Evolutionary conservation across 441 rosid species (phyloP).

Genomic region (Eutrema salsugineum): DNA sequence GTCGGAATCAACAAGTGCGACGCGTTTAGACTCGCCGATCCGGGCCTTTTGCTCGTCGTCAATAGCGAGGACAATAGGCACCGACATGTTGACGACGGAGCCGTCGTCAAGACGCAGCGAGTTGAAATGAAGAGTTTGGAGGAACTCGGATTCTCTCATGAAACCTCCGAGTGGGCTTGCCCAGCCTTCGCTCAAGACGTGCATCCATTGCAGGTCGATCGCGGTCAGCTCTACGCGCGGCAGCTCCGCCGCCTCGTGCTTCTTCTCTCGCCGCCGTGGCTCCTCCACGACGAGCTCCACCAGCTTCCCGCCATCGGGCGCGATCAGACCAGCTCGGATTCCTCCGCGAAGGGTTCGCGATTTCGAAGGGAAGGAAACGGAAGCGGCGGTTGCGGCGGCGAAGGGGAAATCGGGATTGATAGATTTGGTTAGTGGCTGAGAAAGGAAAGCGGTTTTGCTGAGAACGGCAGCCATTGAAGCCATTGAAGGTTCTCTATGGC

Average conservation of each 20-base stretch:
- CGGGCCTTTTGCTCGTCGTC: slow-evolving; percentile 67
- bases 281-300: slow-evolving; percentile 63
- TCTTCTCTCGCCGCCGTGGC: slow-evolving; percentile 46
- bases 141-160: slow-evolving; percentile 99
- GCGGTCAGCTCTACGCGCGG: slow-evolving; percentile 61
- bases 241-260: slow-evolving; percentile 53
- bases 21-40: slow-evolving; percentile 59
- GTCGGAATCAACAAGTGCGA: slow-evolving; percentile 71
- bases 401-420: slow-evolving; percentile 40
- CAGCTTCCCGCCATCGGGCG: slow-evolving; percentile 89
- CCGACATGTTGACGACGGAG: slow-evolving; percentile 91
- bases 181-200: slow-evolving; percentile 98
- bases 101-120: slow-evolving; percentile 86
- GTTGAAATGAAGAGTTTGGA: slow-evolving; percentile 99
- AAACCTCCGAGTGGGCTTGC: slow-evolving; percentile 90
- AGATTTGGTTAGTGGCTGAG: slow-evolving; percentile 40
- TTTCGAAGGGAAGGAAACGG: slow-evolving; percentile 21
- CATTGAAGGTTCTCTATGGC: slow-evolving; percentile 25
- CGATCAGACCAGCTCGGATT: slow-evolving; percentile 56
- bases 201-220: slow-evolving; percentile 88
- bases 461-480: slow-evolving; percentile 60
- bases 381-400: slow-evolving; percentile 8
- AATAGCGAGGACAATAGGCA: slow-evolving; percentile 82
- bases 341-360: slow-evolving; percentile 11
- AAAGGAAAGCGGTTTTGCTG: slow-evolving; percentile 30